phyloP scores from a whole-genome alignment of 305 asterid genomes.

The Fraxinus baroniana region DNA sequence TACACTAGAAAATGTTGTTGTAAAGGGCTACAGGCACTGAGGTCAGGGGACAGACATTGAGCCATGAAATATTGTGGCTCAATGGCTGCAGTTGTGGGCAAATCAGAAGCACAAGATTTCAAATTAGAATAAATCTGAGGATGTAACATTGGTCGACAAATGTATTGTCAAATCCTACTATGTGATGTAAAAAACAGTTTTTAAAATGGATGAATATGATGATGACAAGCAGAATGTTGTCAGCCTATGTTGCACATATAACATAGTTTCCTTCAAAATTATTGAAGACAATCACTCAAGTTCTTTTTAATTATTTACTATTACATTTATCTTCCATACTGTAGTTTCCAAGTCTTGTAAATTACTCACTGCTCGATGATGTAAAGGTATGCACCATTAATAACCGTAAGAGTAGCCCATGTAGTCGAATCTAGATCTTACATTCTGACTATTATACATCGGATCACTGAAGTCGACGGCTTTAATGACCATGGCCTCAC shows the following conservation, averaged over 20 bases:
- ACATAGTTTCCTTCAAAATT: background rate
- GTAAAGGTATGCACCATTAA: slow-evolving; percentile 18
- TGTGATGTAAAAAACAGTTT: too few relatives aligned
- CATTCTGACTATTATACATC: slow-evolving; percentile 17
- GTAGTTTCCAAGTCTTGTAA: background rate
- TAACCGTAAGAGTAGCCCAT: slow-evolving; percentile 62
- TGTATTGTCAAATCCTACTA: too few relatives aligned
- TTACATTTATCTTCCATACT: background rate
- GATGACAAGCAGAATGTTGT: too few relatives aligned
- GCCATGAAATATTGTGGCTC: slow-evolving; percentile 20
- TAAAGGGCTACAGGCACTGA: background rate
- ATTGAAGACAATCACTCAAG: background rate
- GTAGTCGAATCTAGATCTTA: slow-evolving; percentile 53
- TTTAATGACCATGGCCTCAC: slow-evolving; percentile 68
- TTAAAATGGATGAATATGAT: too few relatives aligned
- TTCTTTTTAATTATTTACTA: background rate
- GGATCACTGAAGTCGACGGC: slow-evolving; percentile 58
- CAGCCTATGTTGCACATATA: too few relatives aligned
- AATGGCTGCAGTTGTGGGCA: slow-evolving; percentile 29
- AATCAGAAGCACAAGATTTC: background rate
- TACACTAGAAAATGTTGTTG: background rate
- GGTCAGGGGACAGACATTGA: slow-evolving; percentile 1
- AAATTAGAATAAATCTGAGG: too few relatives aligned
- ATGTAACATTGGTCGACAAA: too few relatives aligned
- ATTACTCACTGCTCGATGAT: background rate